Conservation (phyloP, 164 flowering plant genomes). For the Pachysandra terminalis region DNA sequence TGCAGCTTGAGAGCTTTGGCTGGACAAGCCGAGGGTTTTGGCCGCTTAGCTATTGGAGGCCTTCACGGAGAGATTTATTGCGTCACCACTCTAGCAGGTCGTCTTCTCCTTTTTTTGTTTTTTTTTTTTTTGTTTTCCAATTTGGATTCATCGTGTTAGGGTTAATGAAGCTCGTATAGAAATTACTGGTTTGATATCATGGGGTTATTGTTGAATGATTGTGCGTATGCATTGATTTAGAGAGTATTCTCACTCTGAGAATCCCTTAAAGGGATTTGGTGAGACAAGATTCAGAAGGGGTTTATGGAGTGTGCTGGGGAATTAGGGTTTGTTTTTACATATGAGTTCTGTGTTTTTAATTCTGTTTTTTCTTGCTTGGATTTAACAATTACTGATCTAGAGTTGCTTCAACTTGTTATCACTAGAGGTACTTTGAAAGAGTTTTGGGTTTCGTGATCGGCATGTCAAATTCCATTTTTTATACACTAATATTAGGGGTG, state of each 20-base stretch:
- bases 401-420: neutral
- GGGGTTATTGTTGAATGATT: neutral
- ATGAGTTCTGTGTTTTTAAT: too few species aligned
- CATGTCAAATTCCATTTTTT: neutral
- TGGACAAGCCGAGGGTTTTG: constrained; percentile 55
- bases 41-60: constrained; percentile 44
- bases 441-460: neutral
- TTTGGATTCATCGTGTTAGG: too few species aligned
- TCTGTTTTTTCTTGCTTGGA: neutral
- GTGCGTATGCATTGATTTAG: too few species aligned
- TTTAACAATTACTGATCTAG: too few species aligned
- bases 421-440: neutral
- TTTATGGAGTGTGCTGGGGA: too few species aligned
- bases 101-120: constrained; percentile 22
- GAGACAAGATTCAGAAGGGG: too few species aligned
- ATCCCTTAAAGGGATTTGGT: too few species aligned
- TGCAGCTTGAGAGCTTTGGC: constrained; percentile 37
- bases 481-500: neutral
- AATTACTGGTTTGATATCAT: neutral
- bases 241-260: neutral
- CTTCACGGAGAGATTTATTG: constrained; percentile 40
- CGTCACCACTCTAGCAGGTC: constrained; percentile 44
- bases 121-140: neutral
- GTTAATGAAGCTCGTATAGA: neutral
- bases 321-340: too few species aligned